Evolutionary conservation across 495 filamentous ascomycete genomes (phyloP), one percentile per base, ranked within the genome.

Genomic region (Achaetomiella virescens): DNA sequence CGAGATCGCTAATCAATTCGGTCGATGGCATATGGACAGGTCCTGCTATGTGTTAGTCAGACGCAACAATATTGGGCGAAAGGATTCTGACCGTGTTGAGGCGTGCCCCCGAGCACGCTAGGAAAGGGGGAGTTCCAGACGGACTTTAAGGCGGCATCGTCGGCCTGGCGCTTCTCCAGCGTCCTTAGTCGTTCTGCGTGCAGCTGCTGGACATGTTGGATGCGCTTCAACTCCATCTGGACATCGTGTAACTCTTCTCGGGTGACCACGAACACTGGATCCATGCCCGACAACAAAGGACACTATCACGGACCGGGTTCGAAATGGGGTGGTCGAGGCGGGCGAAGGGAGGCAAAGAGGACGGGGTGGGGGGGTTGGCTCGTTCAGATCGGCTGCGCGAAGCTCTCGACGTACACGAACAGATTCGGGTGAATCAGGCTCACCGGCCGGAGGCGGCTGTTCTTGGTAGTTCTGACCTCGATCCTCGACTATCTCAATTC

Each of bases 61-160:
- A 25, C 36, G 42, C 43, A 53, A 37, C 50, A 18, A 45, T 31
- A n/a, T 25, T 40, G 25, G 37, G 33, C 42, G 40, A 24, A 52
- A 5, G 37, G 22, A 41, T 53, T 62, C 77, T 61, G 74, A 93
- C 91, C 89, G 74, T 95, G 86, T 62, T 91, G 84, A 22, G 90
- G 82, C 10, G 88, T 87, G 65, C 87, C 88, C 80, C 51, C 85
- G 74, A 88, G 68, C 40, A 87, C 81, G 62, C 81, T 82, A 20
- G 89, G 89, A 67, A 92, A 95, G 1, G 89, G 89, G 40, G 89
- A 93, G 52, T 86, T 87, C 91, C 91, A 97, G 31, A 89, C 86
- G 36, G 85, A 91, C 69, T 87, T 95, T 66, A 95, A 69, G 37
- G 85, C 80, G 35, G 87, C 84, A 76, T 96, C 90, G 51, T 80